Conservation (phyloP, 2,329 filamentous ascomycete genomes). For the Sclerotinia minor region DNA sequence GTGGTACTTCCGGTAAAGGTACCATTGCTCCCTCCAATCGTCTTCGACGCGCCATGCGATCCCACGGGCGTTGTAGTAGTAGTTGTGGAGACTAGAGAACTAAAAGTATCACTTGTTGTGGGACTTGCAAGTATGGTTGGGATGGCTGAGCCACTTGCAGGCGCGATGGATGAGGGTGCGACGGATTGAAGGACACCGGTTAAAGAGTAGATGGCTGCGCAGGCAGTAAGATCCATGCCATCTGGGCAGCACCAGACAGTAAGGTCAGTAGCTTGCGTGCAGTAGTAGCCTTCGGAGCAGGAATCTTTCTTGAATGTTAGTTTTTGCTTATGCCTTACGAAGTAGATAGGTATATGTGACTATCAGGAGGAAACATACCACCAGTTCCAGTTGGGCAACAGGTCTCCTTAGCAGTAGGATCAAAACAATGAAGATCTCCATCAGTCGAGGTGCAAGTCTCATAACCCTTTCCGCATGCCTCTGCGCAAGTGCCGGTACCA, state of each 20-base stretch:
- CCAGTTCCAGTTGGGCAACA: constrained; percentile 23
- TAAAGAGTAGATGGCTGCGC: constrained; percentile 53
- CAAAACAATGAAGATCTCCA: constrained; percentile 18
- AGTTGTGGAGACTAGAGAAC: background rate
- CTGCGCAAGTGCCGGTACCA: constrained; percentile 17
- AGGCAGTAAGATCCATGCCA: constrained; percentile 52
- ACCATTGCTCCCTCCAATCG: constrained; percentile 2
- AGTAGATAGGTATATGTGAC: background rate
- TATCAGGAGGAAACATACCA: constrained; percentile 9
- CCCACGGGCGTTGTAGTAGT: background rate
- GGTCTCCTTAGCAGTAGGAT: constrained; percentile 13
- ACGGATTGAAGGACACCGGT: constrained; percentile 47
- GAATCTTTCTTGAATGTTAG: constrained; percentile 19
- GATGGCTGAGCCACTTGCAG: background rate
- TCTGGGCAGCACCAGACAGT: constrained; percentile 61
- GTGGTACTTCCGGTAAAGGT: constrained; percentile 12
- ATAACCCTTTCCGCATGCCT: constrained; percentile 22
- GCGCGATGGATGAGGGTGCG: background rate
- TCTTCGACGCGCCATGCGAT: constrained; percentile 11
- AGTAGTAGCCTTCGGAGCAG: constrained; percentile 51
- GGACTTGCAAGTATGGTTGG: background rate
- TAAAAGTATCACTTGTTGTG: background rate
- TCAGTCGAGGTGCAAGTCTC: constrained; percentile 21
- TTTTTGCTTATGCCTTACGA: background rate
- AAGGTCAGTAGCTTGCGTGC: constrained; percentile 53